Evolutionary conservation across 176 grass and related monocot species (phyloP), one percentile per base, ranked within the genome.

Genomic region (Thalia dealbata): DNA sequence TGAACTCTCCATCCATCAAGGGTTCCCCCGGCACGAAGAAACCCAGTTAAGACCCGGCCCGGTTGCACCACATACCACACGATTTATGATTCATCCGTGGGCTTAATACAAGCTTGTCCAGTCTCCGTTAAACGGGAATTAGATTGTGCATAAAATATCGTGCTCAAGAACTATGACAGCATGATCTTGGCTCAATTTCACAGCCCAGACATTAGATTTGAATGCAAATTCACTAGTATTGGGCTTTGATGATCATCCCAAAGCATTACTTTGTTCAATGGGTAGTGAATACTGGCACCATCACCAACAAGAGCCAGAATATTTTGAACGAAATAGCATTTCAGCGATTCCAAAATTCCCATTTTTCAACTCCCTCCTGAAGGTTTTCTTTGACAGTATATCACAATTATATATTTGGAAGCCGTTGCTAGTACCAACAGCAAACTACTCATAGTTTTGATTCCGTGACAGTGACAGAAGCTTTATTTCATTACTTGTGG

Each of bases 141-240:
- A n/a, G n/a, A n/a, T n/a, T n/a, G n/a, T n/a, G n/a, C n/a, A n/a
- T n/a, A n/a, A 92, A 76, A 96, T 85, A 82, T 89, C 92, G 50
- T 86, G 82, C 77, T 96, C 89, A 43, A 96, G 89, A 84, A 92
- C 82, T 83, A 96, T 87, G 19, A 96, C 89, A 56, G 92, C 92
- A 48, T 74, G 62, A 64, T 64, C 62, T 64, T 64, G 62, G 29
- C 62, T 64, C 27, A 64, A 64, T 64, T 35, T 64, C 26, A 64
- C 62, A 9, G 22, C 28, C 16, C 62, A 32, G 9, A 64, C 62
- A 64, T 32, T 64, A 64, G 28, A 64, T 64, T 16, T 30, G 29
- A 64, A 64, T 64, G 62, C 25, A 64, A 64, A 64, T 64, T 64
- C 62, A 64, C 14, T 27, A 64, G 32, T 64, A 32, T 27, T n/a